Percentiles rank a stretch among this genome's conserved stretches.
Conservation (phyloP, 202 grass and related monocot genomes). For the Carex arenaria region DNA sequence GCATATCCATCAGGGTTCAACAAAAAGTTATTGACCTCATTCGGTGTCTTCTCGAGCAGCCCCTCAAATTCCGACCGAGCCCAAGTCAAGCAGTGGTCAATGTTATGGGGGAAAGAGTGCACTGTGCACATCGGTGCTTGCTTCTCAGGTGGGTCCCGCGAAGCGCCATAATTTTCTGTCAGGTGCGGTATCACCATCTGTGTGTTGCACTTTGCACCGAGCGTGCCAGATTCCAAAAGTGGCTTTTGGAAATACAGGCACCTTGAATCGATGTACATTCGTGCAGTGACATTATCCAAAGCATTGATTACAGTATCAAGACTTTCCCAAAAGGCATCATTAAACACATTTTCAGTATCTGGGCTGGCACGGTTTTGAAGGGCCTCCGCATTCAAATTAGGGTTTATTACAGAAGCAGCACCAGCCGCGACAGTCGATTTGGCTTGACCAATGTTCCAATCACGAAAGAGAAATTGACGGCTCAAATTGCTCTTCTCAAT, state of each 20-base stretch:
- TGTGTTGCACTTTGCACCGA: constrained; percentile 58
- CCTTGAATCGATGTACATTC: constrained; percentile 49
- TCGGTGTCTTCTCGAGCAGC: constrained; percentile 36
- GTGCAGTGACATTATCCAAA: constrained; percentile 47
- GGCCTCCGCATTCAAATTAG: constrained; percentile 35
- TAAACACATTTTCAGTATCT: constrained; percentile 56
- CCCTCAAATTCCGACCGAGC: constrained; percentile 54
- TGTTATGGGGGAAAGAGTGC: constrained; percentile 54
- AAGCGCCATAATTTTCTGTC: constrained; percentile 64
- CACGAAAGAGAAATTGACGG: constrained; percentile 58
- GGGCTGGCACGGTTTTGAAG: constrained; percentile 56
- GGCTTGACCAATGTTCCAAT: constrained; percentile 64
- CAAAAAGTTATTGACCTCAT: constrained; percentile 22
- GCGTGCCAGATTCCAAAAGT: constrained; percentile 46
- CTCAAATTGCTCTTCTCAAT: constrained; percentile 64
- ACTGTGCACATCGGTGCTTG: constrained; percentile 66
- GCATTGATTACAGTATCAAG: constrained; percentile 53
- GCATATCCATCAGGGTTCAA: constrained; percentile 23
- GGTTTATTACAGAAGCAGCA: constrained; percentile 35
- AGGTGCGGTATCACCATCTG: constrained; percentile 54
- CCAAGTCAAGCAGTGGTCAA: constrained; percentile 52
- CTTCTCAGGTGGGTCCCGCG: constrained; percentile 61
- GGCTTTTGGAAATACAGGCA: constrained; percentile 64
- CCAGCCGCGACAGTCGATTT: constrained; percentile 49
- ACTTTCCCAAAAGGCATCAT: constrained; percentile 50